These are phyloP conservation scores for Cucumis cinereus DNA, from an alignment of 306 rosid genomes.

Conservation along the genomic window DNA sequence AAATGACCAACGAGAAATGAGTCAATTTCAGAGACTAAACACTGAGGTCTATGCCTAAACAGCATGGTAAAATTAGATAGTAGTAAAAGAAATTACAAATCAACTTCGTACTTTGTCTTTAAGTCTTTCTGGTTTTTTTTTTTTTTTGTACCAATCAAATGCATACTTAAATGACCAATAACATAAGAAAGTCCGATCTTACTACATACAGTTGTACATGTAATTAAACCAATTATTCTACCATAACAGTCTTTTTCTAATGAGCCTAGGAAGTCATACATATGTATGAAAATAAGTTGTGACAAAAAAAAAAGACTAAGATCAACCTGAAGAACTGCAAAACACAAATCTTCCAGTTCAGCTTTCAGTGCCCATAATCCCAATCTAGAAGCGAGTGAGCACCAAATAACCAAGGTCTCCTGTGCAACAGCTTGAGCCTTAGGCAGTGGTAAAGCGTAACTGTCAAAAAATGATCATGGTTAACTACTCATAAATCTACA, in stretches of 20 bases:
- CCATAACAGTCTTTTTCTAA: background rate
- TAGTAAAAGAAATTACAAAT: background rate
- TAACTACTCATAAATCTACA: conserved; percentile 10
- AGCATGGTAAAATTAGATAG: background rate
- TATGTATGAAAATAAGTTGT: background rate
- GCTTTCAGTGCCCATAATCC: conserved; percentile 96
- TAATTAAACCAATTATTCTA: background rate
- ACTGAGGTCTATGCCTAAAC: background rate
- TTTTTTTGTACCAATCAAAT: background rate
- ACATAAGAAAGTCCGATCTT: background rate
- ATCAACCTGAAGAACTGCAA: conserved; percentile 85
- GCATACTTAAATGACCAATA: background rate
- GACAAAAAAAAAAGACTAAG: conserved; percentile 5
- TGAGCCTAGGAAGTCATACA: background rate
- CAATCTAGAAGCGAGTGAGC: conserved; percentile 92
- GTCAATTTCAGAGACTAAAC: background rate
- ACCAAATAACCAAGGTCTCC: conserved; percentile 93
- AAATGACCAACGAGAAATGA: conserved; percentile 15
- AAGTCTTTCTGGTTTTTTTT: too few species aligned
- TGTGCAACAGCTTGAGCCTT: conserved; percentile 94
- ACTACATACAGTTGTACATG: background rate
- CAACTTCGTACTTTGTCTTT: background rate
- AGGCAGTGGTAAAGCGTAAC: conserved; percentile 63
- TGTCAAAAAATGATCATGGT: conserved; percentile 25
- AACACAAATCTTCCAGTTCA: conserved; percentile 89